phyloP scores from a whole-genome alignment of 306 rosid genomes.

The Prunus mume region DNA sequence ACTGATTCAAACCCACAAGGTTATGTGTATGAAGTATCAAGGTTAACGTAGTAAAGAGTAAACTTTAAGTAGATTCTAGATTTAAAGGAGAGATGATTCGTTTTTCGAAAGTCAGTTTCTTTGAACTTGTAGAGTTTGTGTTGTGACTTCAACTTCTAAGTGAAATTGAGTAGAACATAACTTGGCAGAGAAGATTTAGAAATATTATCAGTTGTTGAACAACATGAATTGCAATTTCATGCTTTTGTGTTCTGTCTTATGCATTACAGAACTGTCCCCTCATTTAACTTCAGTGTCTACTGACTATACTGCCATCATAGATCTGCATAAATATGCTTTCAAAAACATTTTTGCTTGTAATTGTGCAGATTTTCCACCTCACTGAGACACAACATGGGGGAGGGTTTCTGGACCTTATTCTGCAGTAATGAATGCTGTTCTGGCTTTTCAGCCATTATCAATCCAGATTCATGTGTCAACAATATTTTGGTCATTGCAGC shows the following conservation, averaged over 20 bases:
- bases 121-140: too few relatives aligned
- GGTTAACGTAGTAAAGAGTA: too few relatives aligned
- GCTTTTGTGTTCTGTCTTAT: neutral
- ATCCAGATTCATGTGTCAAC: slow-evolving; percentile 24
- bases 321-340: neutral
- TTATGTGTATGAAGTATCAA: too few relatives aligned
- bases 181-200: too few relatives aligned
- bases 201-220: too few relatives aligned
- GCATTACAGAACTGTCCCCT: neutral
- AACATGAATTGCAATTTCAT: neutral
- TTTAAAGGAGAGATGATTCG: too few relatives aligned
- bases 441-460: slow-evolving; percentile 9
- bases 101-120: too few relatives aligned
- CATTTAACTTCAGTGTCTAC: neutral
- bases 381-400: neutral
- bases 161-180: too few relatives aligned
- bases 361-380: slow-evolving; percentile 12
- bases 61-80: too few relatives aligned
- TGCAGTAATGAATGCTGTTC: slow-evolving; percentile 19
- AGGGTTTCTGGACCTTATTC: slow-evolving; percentile 13
- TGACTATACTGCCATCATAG: neutral
- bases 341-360: neutral
- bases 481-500: slow-evolving; percentile 15
- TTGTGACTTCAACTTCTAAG: too few relatives aligned
- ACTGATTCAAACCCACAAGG: too few relatives aligned